phyloP scores from a whole-genome alignment of 208 protist genomes.

The Leishmania braziliensis region DNA sequence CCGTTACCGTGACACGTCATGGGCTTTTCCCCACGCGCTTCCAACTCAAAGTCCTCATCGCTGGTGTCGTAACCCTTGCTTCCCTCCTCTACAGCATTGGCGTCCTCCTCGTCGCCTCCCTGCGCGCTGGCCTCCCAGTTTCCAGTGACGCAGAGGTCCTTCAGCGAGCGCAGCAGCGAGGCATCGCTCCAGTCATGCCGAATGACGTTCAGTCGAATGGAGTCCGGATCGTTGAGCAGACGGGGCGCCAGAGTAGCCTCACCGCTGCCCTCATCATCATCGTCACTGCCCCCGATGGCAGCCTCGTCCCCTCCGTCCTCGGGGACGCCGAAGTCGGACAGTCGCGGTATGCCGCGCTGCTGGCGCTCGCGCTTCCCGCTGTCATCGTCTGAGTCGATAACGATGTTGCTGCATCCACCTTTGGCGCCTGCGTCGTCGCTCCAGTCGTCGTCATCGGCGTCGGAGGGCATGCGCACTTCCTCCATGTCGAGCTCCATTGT shows the following conservation, averaged over 20 bases:
- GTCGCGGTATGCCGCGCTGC: background rate
- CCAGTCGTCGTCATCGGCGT: slow-evolving; percentile 43
- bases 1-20: slow-evolving; percentile 4
- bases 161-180: slow-evolving; percentile 64
- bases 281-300: slow-evolving; percentile 43
- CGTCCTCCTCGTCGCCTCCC: slow-evolving; percentile 48
- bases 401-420: slow-evolving; percentile 19
- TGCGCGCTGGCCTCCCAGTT: slow-evolving; percentile 78
- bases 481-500: slow-evolving; percentile 84
- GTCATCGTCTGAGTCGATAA: slow-evolving; percentile 32
- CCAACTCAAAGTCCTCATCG: slow-evolving; percentile 84
- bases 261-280: slow-evolving; percentile 32
- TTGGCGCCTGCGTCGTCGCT: slow-evolving; percentile 23
- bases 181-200: slow-evolving; percentile 65
- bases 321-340: slow-evolving; percentile 30
- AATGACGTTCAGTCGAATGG: slow-evolving; percentile 50
- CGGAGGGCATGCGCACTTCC: slow-evolving; percentile 38
- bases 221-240: slow-evolving; percentile 60
- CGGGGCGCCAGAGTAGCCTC: slow-evolving; percentile 59
- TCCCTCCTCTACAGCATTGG: slow-evolving; percentile 35
- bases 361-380: background rate
- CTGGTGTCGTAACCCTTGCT: slow-evolving; percentile 88
- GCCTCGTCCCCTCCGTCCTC: slow-evolving; percentile 28
- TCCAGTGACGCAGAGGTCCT: slow-evolving; percentile 96
- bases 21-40: slow-evolving; percentile 64